phyloP scores from a whole-genome alignment of 176 grass and related monocot species.

The Carex kokanica region DNA sequence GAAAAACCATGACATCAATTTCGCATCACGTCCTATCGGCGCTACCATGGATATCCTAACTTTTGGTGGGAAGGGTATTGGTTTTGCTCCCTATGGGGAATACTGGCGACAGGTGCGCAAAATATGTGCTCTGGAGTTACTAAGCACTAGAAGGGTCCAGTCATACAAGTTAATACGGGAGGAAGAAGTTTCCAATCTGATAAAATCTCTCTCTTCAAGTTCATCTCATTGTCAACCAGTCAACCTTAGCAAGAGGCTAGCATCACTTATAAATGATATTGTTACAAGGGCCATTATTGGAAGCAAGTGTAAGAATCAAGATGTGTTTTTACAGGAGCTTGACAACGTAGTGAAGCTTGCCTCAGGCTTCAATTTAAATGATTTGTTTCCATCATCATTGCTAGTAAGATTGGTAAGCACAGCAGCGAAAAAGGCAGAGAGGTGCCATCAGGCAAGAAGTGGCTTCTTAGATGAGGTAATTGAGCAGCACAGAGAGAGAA shows the following conservation, averaged over 20 bases:
- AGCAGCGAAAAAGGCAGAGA: background rate
- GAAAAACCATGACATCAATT: slow-evolving; percentile 24
- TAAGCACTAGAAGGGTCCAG: slow-evolving; percentile 29
- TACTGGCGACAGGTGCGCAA: slow-evolving; percentile 39
- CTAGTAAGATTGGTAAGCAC: slow-evolving; percentile 23
- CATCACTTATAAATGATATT: slow-evolving; percentile 13
- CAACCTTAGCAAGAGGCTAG: slow-evolving; percentile 31
- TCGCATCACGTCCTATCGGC: slow-evolving; percentile 25
- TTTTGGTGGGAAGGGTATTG: slow-evolving; percentile 26
- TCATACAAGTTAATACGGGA: slow-evolving; percentile 30
- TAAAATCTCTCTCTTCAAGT: background rate
- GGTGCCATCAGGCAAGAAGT: background rate
- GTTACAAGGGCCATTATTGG: slow-evolving; percentile 29
- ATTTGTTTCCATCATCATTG: slow-evolving; percentile 54
- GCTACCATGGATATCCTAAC: background rate
- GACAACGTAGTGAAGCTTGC: slow-evolving; percentile 22
- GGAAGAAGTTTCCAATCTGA: slow-evolving; percentile 27
- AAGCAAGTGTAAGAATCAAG: slow-evolving; percentile 7
- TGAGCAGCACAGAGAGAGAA: background rate
- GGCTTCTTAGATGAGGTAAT: background rate
- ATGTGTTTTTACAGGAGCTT: slow-evolving; percentile 11
- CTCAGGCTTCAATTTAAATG: slow-evolving; percentile 39
- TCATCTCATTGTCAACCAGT: background rate
- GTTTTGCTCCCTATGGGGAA: slow-evolving; percentile 22
- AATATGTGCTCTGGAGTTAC: slow-evolving; percentile 34